Evolutionary conservation across 208 protist species (phyloP).

Genomic region (Acanthamoeba royreba): DNA sequence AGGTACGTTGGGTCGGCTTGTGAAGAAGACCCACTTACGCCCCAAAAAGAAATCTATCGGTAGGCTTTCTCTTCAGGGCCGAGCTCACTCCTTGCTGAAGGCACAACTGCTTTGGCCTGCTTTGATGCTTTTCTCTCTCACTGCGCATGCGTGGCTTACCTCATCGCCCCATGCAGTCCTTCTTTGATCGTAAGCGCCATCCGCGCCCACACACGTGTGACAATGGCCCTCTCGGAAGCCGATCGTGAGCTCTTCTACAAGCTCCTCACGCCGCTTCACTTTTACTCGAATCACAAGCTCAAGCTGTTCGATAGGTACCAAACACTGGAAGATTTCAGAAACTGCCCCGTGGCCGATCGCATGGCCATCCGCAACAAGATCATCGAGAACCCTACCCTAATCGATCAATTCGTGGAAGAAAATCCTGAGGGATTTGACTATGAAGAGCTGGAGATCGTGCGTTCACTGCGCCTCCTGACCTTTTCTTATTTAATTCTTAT

Average conservation of each 20-base stretch:
- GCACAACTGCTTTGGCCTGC: no score
- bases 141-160: no score
- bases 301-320: background rate
- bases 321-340: background rate
- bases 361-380: background rate
- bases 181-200: no score
- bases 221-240: background rate
- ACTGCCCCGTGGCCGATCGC: background rate
- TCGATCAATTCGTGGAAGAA: background rate
- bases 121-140: background rate
- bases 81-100: no score
- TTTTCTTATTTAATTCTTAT: background rate
- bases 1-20: no score
- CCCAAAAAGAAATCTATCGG: no score
- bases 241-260: slow-evolving; percentile 20
- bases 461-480: background rate
- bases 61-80: no score
- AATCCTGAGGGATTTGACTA: background rate
- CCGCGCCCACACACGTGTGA: no score
- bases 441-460: background rate
- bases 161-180: no score
- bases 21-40: no score
- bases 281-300: background rate
- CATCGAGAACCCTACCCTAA: background rate
- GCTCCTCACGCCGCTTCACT: background rate